Evolutionary conservation across 2,329 filamentous ascomycete species (phyloP), one percentile per base, ranked within the genome.

Genomic region (Cladosporium sp.): DNA sequence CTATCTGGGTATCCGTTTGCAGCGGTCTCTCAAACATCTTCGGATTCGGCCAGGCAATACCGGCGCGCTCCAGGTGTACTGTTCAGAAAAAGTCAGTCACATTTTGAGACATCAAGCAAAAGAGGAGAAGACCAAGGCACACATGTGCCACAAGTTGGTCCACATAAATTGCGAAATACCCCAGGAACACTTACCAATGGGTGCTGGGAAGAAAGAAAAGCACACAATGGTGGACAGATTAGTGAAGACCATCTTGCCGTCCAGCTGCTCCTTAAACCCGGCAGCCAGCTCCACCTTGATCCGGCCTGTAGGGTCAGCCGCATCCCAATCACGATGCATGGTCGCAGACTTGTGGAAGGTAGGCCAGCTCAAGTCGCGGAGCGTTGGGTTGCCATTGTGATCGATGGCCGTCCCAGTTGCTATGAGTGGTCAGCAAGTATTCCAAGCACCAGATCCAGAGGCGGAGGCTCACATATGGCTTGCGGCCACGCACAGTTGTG

Each of bases 191-290:
- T 63, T 75, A 93, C 90, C 81, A 56, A 89, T 74, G 1, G 91
- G 90, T 34, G 89, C 91, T 76, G 94, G 89, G 67, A 94, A 89
- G 66, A 95, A 96, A 1, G 90, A 87, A 71, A 96, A 94, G 13
- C 83, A 82, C 22, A 91, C 82, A 44, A 91, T 73, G 65, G 92
- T 90, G 67, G 87, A 88, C 61, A 89, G 76, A 39, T 84, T 78
- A 65, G 90, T 85, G 62, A 89, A 83, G 8, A 67, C 63, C 1
- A 64, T 22, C 7, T 65, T 63, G 5, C 66, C 65, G 28, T 63
- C 61, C 35, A 60, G 58, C 20, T 59, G 17, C 19, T 58, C 57
- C 37, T 65, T 62, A 58, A 91, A 85, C 0, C 89, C 86, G 68
- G 93, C 90, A 48, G 88, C 85, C 58, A 96, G 81, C 55, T 91